Conservation (phyloP, 768 basidiomycete species). For the Lentinula guzmanii region DNA sequence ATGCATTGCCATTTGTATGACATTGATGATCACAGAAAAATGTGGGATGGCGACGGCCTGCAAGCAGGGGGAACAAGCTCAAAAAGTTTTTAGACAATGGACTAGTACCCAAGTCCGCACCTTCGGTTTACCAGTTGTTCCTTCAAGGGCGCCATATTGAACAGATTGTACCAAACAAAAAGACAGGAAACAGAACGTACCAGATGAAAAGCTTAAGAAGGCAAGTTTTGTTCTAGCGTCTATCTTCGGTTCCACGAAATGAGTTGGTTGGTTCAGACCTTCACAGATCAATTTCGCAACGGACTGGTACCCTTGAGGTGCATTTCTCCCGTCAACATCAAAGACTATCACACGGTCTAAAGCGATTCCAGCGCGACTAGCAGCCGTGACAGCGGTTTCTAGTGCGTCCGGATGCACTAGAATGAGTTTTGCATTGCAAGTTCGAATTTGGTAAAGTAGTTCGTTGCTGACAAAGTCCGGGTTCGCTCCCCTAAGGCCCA, state of each 20-base stretch:
- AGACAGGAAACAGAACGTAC: slow-evolving; percentile 10
- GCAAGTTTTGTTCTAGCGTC: slow-evolving; percentile 69
- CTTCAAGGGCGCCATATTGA: slow-evolving; percentile 12
- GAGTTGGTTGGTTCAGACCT: slow-evolving; percentile 32
- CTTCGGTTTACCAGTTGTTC: slow-evolving; percentile 73
- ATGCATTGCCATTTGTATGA: slow-evolving; percentile 55
- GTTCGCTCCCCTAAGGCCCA: slow-evolving; percentile 47
- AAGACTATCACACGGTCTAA: slow-evolving; percentile 39
- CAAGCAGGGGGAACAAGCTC: not conserved
- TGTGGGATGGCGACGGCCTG: slow-evolving; percentile 61
- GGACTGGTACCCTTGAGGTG: slow-evolving; percentile 14
- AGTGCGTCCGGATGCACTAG: slow-evolving; percentile 42
- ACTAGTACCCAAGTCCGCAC: slow-evolving; percentile 20
- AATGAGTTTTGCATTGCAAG: slow-evolving; percentile 41
- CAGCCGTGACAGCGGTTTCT: slow-evolving; percentile 35
- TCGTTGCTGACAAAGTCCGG: slow-evolving; percentile 50
- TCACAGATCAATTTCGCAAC: slow-evolving; percentile 42
- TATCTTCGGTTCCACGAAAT: slow-evolving; percentile 46
- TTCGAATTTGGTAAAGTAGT: slow-evolving; percentile 48
- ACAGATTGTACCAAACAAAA: not conserved
- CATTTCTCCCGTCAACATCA: slow-evolving; percentile 14
- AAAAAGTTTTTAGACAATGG: not conserved
- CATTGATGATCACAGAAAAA: slow-evolving; percentile 51
- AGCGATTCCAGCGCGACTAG: slow-evolving; percentile 28
- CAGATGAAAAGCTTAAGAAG: slow-evolving; percentile 66